Evolutionary conservation across 78 protist genomes (phyloP).

Genomic region (Guillardia theta): DNA sequence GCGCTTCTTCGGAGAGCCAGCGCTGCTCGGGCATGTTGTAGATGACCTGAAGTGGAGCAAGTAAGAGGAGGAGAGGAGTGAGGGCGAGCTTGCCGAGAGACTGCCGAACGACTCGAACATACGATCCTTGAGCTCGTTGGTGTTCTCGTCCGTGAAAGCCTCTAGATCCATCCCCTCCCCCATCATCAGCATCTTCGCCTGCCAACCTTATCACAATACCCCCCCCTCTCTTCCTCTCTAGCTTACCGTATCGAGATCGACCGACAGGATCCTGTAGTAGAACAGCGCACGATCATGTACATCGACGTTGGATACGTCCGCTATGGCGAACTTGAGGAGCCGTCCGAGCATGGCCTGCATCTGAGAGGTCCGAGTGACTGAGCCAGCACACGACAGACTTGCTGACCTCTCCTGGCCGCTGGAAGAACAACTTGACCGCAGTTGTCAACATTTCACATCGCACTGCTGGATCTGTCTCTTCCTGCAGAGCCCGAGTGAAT

Average conservation of each 20-base stretch:
- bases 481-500: neutral
- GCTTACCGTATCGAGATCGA: too few relatives aligned
- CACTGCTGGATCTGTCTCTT: neutral
- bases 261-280: conserved; percentile 71
- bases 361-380: neutral
- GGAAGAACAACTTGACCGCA: conserved; percentile 72
- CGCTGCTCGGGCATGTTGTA: neutral
- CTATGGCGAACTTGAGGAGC: conserved; percentile 55
- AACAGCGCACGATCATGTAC: conserved; percentile 86
- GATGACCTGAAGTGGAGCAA: neutral
- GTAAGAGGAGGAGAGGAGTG: too few relatives aligned
- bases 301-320: conserved; percentile 68
- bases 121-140: neutral
- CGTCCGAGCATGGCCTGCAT: conserved; percentile 63
- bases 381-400: neutral
- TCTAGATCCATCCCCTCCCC: too few relatives aligned
- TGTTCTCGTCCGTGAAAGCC: too few relatives aligned
- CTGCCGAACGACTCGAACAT: neutral
- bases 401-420: conserved; percentile 40
- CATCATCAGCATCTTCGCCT: too few relatives aligned
- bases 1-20: neutral
- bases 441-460: conserved; percentile 65
- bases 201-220: too few relatives aligned
- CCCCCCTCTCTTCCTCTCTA: too few relatives aligned
- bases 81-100: neutral